Percentiles rank a stretch among this genome's conserved stretches.
phyloP scores from a whole-genome alignment of 2,329 filamentous ascomycete species.

The Xylaria sp. region DNA sequence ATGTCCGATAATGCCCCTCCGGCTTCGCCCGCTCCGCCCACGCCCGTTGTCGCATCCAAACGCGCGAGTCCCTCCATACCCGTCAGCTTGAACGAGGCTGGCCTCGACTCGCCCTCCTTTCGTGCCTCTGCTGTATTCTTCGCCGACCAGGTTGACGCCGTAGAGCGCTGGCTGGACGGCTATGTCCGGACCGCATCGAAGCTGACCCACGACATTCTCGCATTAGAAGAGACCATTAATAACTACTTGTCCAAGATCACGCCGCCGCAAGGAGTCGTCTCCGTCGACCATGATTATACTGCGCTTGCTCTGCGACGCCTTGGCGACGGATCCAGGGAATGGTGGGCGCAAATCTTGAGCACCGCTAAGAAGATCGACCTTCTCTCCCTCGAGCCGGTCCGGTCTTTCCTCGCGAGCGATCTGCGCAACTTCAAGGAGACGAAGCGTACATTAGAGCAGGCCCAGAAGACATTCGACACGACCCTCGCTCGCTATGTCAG shows the following conservation, averaged over 20 bases:
- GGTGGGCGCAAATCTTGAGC: conserved; percentile 72
- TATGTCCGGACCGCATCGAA: conserved; percentile 51
- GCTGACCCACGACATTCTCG: conserved; percentile 57
- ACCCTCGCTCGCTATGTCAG: conserved; percentile 74
- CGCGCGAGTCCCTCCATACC: conserved; percentile 49
- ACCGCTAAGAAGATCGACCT: conserved; percentile 73
- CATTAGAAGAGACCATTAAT: conserved; percentile 75
- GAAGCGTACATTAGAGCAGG: conserved; percentile 66
- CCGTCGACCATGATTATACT: conserved; percentile 93
- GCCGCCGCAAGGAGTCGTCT: conserved; percentile 68
- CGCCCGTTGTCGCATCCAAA: conserved; percentile 19
- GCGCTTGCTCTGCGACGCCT: conserved; percentile 78
- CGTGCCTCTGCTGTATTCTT: conserved; percentile 83
- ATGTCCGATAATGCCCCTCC: conserved; percentile 27
- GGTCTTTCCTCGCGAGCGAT: conserved; percentile 70
- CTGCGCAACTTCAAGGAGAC: conserved; percentile 82
- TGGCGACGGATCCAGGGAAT: conserved; percentile 79
- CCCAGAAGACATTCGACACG: conserved; percentile 80
- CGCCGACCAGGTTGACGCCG: conserved; percentile 80
- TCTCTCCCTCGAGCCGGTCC: conserved; percentile 75
- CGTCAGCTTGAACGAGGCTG: conserved; percentile 87
- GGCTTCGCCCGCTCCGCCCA: conserved; percentile 20
- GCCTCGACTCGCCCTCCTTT: conserved; percentile 93
- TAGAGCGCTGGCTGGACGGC: conserved; percentile 84
- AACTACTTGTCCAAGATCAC: conserved; percentile 68